phyloP scores from a whole-genome alignment of 176 grass and related monocot species.

The Oryza meridionalis region DNA sequence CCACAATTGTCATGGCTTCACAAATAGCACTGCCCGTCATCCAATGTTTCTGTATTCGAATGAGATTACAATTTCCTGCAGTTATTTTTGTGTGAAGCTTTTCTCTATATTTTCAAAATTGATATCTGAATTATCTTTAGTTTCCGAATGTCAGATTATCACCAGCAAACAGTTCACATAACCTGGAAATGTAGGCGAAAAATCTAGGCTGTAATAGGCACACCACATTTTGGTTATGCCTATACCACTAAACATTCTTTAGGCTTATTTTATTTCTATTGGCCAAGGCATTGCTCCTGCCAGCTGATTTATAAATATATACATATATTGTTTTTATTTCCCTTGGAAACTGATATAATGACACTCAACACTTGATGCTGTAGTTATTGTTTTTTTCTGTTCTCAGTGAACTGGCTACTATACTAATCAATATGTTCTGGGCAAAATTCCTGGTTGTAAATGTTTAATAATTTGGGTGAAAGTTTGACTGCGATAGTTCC shows the following conservation, averaged over 20 bases:
- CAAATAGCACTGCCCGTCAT: no score
- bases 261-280: neutral
- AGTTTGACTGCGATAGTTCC: neutral
- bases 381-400: no score
- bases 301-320: neutral
- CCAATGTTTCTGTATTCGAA: neutral
- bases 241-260: neutral
- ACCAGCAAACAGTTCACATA: neutral
- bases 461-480: neutral
- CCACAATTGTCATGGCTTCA: no score
- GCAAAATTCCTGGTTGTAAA: neutral
- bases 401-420: neutral
- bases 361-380: neutral
- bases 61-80: neutral
- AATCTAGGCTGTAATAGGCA: neutral
- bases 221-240: neutral
- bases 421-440: neutral
- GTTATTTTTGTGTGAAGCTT: neutral
- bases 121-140: neutral
- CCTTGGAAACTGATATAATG: neutral
- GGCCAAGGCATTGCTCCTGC: neutral
- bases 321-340: neutral
- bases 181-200: neutral
- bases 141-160: neutral
- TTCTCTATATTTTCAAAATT: neutral